Base-by-base conservation (phyloP, 345 rosid genomes). In the Salix suchowensis region DNA sequence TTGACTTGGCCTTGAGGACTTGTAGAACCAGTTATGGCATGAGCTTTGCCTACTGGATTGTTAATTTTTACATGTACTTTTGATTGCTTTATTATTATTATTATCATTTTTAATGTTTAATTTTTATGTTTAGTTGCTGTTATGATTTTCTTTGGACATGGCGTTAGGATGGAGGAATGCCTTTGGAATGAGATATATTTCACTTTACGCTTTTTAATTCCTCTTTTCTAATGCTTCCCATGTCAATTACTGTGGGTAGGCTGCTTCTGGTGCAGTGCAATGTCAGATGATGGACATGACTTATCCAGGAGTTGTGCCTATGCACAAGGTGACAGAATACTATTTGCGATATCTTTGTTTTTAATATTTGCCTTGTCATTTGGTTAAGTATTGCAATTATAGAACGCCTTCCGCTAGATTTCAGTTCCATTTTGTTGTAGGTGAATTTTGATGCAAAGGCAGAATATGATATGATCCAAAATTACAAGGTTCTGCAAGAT, bases 211-310 rank as follows among this genome's bases (percentile, higher is more conserved):
- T 62, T 46, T 70, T 73, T 18, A 42, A 28, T 42, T 24, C 7
- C n/a, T 65, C 6, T 37, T 13, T 32, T 42, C 48, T 68, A 19
- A 44, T 13, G 61, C 68, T 68, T 34, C 11, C 54, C 40, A 8
- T 69, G 34, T 70, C 72, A 74, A 61, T 61, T 30, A 30, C 77
- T 83, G 46, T 79, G 66, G 58, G 68, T 67, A 91, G 97, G 98
- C 94, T 87, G 98, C 99, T 79, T 96, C 99, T 0, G 99, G 98
- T 79, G 99, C 99, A 73, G 97, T 96, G 71, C 99, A 93, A 75
- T 96, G 99, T 76, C 99, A 96, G 82, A 87, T 96, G 94, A 72
- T 96, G 85, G 99, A 96, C 82, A 89, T 93, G 95, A 93, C 97
- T 39, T 91, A 88, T 82, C 98, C 99, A 6, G 98, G 99, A 77